Conservation (phyloP, 208 protist genomes). For the Acanthamoeba royreba region DNA sequence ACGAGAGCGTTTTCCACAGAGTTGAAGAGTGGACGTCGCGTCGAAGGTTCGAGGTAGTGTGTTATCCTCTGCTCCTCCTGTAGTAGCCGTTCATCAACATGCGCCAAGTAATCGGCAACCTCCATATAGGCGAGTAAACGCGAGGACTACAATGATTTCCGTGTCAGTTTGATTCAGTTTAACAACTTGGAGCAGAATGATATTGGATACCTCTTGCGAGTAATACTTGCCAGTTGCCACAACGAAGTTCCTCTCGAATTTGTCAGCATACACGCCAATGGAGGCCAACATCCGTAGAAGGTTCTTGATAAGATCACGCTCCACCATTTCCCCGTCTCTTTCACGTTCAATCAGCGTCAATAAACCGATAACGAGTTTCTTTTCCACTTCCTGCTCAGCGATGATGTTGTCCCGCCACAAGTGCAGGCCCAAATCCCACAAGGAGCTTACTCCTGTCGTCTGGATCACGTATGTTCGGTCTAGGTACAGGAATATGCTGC, state of each 20-base stretch:
- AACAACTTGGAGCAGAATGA: no score
- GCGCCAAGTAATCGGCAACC: conserved; percentile 62
- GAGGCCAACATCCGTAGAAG: conserved; percentile 52
- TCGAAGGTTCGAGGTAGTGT: conserved; percentile 66
- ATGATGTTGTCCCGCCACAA: conserved; percentile 53
- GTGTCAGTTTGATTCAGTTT: no score
- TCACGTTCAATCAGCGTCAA: conserved; percentile 60
- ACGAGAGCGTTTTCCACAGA: conserved; percentile 62
- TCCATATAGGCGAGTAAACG: neutral
- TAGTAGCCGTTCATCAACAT: conserved; percentile 58
- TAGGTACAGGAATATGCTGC: conserved; percentile 76
- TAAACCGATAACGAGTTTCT: conserved; percentile 53
- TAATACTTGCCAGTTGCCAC: conserved; percentile 46
- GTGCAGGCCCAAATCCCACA: conserved; percentile 73
- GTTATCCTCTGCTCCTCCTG: conserved; percentile 64
- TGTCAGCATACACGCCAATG: conserved; percentile 53
- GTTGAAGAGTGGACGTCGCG: conserved; percentile 46
- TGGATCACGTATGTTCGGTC: conserved; percentile 76
- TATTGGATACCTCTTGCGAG: neutral
- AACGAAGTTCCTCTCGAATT: conserved; percentile 71
- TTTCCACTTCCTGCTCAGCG: conserved; percentile 44
- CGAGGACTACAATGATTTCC: neutral
- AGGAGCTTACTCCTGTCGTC: conserved; percentile 50
- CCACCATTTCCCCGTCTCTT: conserved; percentile 60
- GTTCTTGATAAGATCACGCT: neutral